Conservation (phyloP, 2,329 filamentous ascomycete species). For the Hysterium pulicare region DNA sequence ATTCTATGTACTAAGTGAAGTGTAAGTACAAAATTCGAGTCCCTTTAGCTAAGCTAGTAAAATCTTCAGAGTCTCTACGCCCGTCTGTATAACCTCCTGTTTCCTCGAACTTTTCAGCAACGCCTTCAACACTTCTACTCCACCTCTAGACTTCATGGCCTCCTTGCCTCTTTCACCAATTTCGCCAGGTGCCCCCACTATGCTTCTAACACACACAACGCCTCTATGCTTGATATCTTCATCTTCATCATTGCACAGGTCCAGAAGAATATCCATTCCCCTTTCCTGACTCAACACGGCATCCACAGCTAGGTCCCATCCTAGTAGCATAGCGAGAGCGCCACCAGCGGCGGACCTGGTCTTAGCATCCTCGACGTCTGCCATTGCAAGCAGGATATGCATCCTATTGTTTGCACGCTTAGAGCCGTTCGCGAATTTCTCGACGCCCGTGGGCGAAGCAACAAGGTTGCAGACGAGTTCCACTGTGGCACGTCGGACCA, state of each 20-base stretch:
- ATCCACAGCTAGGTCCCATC: conserved; percentile 70
- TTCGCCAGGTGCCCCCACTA: conserved; percentile 65
- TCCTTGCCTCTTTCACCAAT: conserved; percentile 50
- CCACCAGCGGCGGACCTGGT: conserved; percentile 84
- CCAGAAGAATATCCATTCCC: conserved; percentile 75
- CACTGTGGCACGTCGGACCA: conserved; percentile 77
- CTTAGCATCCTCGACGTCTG: conserved; percentile 76
- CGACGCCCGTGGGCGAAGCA: conserved; percentile 62
- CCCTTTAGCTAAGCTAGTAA: conserved; percentile 50
- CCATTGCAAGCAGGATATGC: conserved; percentile 80
- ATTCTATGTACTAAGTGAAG: too few species aligned
- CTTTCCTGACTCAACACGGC: conserved; percentile 65
- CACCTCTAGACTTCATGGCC: conserved; percentile 53
- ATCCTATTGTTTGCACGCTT: conserved; percentile 69
- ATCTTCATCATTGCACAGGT: conserved; percentile 69
- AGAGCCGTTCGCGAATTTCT: conserved; percentile 65
- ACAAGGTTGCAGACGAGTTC: conserved; percentile 92
- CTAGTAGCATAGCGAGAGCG: conserved; percentile 78
- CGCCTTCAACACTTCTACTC: conserved; percentile 65
- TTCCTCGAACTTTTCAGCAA: conserved; percentile 67
- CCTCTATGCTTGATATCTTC: conserved; percentile 68
- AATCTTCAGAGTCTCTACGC: conserved; percentile 69
- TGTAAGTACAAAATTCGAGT: too few species aligned
- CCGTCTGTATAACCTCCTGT: conserved; percentile 66
- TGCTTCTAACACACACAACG: conserved; percentile 69